These are phyloP conservation scores for Nakazawaea holstii DNA, from an alignment of 805 yeast species.

Conservation along the genomic window DNA sequence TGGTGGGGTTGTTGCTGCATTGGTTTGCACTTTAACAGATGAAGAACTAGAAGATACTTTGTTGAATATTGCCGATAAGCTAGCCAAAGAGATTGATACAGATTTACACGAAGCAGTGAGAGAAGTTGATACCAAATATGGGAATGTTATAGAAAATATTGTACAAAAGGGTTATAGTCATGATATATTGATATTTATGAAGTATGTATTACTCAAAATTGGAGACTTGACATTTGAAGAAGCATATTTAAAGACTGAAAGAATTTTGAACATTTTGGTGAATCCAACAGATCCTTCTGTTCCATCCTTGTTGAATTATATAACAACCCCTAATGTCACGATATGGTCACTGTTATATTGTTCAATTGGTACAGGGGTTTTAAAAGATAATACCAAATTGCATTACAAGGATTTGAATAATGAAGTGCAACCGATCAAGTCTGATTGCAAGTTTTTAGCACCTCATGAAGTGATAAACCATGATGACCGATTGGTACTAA, in stretches of 20 bases:
- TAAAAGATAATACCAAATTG: constrained; percentile 57
- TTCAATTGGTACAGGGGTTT: constrained; percentile 67
- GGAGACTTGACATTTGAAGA: constrained; percentile 92
- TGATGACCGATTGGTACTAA: constrained; percentile 23
- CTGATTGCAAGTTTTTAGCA: constrained; percentile 33
- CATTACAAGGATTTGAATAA: constrained; percentile 53
- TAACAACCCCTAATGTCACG: constrained; percentile 89
- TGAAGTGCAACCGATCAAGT: constrained; percentile 35
- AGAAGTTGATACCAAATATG: constrained; percentile 39
- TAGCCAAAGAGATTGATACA: constrained; percentile 22
- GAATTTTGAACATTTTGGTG: constrained; percentile 77
- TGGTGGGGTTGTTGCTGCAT: constrained; percentile 89
- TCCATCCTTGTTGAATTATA: constrained; percentile 76
- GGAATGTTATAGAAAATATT: constrained; percentile 70
- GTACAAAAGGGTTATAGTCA: constrained; percentile 79
- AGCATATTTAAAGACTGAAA: constrained; percentile 74
- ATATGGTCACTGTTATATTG: constrained; percentile 90
- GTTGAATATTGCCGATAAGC: constrained; percentile 3
- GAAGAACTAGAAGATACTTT: constrained; percentile 50
- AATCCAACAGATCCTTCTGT: constrained; percentile 71
- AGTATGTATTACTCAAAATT: constrained; percentile 67
- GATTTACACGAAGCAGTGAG: constrained; percentile 14
- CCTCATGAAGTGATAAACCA: constrained; percentile 35
- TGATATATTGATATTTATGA: constrained; percentile 73
- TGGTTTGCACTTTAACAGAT: constrained; percentile 70